Conservation (phyloP, 805 yeast genomes). For the Yarrowia osloensis region DNA sequence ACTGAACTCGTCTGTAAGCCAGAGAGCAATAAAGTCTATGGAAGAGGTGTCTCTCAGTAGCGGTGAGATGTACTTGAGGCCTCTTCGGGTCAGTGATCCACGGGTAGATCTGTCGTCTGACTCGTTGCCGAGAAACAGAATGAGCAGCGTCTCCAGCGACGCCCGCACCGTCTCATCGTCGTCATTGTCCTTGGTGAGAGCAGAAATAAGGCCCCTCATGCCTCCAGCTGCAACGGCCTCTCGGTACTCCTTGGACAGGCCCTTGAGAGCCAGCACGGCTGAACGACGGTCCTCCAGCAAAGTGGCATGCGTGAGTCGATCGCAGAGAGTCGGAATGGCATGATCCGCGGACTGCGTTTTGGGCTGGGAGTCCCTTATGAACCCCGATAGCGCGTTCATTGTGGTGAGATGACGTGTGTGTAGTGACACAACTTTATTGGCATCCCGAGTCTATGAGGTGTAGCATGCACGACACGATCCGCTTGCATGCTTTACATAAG, state of each 20-base stretch:
- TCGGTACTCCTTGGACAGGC: slow-evolving; percentile 83
- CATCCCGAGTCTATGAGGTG: not conserved
- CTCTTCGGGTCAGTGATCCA: slow-evolving; percentile 26
- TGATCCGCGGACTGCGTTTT: slow-evolving; percentile 68
- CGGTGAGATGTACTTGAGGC: slow-evolving; percentile 63
- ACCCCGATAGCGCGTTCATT: slow-evolving; percentile 43
- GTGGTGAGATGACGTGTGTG: slow-evolving; percentile 24
- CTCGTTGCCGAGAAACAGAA: slow-evolving; percentile 73
- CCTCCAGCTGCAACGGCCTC: slow-evolving; percentile 91
- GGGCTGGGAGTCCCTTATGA: slow-evolving; percentile 49
- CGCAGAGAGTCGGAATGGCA: slow-evolving; percentile 85
- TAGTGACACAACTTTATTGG: slow-evolving; percentile 3
- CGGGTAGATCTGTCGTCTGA: slow-evolving; percentile 37
- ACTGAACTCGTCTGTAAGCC: slow-evolving; percentile 93
- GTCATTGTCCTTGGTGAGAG: slow-evolving; percentile 64
- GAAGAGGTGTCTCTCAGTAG: slow-evolving; percentile 51
- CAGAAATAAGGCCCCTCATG: slow-evolving; percentile 66
- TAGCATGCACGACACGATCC: not conserved
- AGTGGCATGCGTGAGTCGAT: slow-evolving; percentile 79
- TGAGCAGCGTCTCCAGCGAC: slow-evolving; percentile 78
- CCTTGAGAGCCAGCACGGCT: slow-evolving; percentile 85
- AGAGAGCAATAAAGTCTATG: slow-evolving; percentile 83
- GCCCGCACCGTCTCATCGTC: slow-evolving; percentile 77
- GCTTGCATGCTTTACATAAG: not conserved
- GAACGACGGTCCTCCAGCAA: slow-evolving; percentile 83